Base-by-base conservation (phyloP, 2,329 filamentous ascomycete genomes). In the Plectosphaerella sp. region DNA sequence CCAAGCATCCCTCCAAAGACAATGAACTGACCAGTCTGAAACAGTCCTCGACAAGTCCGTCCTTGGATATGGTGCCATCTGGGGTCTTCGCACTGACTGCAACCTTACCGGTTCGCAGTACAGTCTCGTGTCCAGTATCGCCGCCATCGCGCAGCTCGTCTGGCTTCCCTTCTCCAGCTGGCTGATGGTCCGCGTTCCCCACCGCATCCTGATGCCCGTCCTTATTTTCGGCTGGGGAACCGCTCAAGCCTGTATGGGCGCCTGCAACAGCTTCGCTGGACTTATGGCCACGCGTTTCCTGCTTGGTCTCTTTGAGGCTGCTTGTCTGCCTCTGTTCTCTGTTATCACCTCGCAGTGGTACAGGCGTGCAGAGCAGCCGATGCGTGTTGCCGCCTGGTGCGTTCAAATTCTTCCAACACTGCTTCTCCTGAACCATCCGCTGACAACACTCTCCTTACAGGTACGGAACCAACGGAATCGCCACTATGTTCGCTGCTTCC, bases 331-430 rank as follows among this genome's bases (percentile, higher is more conserved):
- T 0, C 64, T 76, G 0, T 76, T 77, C 55, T 69, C 69, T 15
- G 66, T 78, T 59, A 70, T 78, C 52, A 78, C 73, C 1, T 68
- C 67, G 4, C 72, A 75, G 61, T 79, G 75, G 67, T 78, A 79
- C 58, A 61, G 72, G 1, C 64, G 71, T 1, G 66, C 67, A 41
- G 83, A 88, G 59, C 84, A 88, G 63, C 82, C 84, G 0, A 64
- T 84, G 24, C 74, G 85, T 0, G 76, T 86, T 3, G 82, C 82
- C 0, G 76, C 77, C n/a, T 88, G 84, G 84, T 55, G 37, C 14
- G 37, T 41, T 12, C 15, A 4, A 3, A 8, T 18, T 18, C 10
- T 3, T 15, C 5, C 14, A 22, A 22, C 28, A 33, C 28, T 41
- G 10, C 37, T 41, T 18, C 37, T 41, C 14, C 37, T 18, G 37